Evolutionary conservation across 345 rosid species (phyloP).

Genomic region (Salix dunnii): DNA sequence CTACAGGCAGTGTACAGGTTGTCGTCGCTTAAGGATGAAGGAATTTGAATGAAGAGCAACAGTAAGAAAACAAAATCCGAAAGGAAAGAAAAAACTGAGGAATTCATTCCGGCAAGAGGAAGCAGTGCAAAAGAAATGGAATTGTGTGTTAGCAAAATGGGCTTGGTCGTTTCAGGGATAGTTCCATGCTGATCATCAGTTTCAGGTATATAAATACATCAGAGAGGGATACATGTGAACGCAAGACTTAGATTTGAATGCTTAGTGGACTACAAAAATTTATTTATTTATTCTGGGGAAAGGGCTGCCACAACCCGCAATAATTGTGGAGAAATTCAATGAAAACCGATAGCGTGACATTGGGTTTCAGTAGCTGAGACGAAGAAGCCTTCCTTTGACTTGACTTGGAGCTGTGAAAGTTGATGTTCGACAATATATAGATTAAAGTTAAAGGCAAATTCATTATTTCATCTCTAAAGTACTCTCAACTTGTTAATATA

Average conservation of each 20-base stretch:
- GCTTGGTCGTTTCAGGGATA: neutral
- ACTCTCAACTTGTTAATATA: too few relatives aligned
- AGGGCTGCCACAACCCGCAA: neutral
- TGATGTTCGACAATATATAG: too few relatives aligned
- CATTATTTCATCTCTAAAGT: too few relatives aligned
- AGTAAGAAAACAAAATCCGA: neutral
- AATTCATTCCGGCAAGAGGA: neutral
- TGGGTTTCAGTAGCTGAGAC: too few relatives aligned
- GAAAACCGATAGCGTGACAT: too few relatives aligned
- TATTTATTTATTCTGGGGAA: neutral
- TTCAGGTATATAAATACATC: neutral
- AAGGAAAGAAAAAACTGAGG: neutral
- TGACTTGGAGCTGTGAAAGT: neutral
- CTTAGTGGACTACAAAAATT: neutral
- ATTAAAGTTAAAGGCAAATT: too few relatives aligned
- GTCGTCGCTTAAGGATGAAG: neutral
- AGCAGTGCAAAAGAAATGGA: neutral
- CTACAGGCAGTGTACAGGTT: conserved; percentile 5
- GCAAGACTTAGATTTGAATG: neutral
- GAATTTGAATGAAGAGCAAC: neutral
- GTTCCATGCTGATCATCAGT: neutral
- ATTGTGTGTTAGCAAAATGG: neutral
- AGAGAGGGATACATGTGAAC: neutral
- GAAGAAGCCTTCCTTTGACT: too few relatives aligned
- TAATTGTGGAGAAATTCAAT: too few relatives aligned